Base-by-base conservation (phyloP, 768 basidiomycete species). In the Naganishia randhawae region DNA sequence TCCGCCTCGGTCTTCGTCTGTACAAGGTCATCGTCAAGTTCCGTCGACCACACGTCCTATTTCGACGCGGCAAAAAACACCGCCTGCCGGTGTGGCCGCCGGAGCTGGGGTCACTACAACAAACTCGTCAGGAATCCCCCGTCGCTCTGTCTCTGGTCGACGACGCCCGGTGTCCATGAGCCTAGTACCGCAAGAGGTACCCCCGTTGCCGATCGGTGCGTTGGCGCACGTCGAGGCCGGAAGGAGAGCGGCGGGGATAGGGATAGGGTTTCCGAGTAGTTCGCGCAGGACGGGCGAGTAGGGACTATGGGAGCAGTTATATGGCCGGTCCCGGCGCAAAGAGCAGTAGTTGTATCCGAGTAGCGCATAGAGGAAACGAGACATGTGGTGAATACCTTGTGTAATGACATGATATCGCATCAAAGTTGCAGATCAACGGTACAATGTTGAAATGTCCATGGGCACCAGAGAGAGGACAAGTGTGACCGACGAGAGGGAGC, bases 141-240 rank as follows among this genome's bases (percentile, higher is more conserved):
- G 57, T 7, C 57, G 57, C 11, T 61, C 57, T 9, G 22, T 61
- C 25, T 61, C 57, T 3, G 57, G 57, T 10, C 37, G 57, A 17
- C 37, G 57, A 17, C 37, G 57, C 14, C 57, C 35, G 19, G n/a
- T 61, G 37, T 61, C 57, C 2, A 61, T 61, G 35, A 61, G 19
- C 13, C 25, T 41, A 10, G 57, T 41, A 1, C 37, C 57, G 37
- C 57, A 61, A 27, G 57, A 61, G 5, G 39, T 42, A 4, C 57
- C 57, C 22, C 57, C 57, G 4, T 41, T 61, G 17, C 57, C 57
- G 39, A 39, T 39, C 37, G 57, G 57, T 22, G 57, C 57, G 19
- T 39, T 61, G 17, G 57, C 57, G 25, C 14, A 61, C 16, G 39
- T 61, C 25, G 57, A 61, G 29, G 57, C 57, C 16, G 57, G 57